Evolutionary conservation across 257 asterid genomes (phyloP), one percentile per base, ranked within the genome.

Genomic region (Cynanchum wilfordii): DNA sequence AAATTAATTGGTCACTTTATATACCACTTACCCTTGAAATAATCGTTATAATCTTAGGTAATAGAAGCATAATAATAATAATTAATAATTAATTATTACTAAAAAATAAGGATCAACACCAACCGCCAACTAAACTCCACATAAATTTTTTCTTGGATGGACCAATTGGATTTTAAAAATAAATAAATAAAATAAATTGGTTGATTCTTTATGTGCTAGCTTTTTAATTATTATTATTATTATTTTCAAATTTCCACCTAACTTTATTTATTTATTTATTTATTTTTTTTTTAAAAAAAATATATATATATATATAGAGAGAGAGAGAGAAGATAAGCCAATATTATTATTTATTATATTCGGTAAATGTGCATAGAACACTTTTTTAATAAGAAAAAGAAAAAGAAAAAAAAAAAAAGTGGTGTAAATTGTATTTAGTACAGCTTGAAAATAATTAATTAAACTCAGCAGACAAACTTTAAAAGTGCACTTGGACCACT

Each of bases 401-500:
- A 45, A 49, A 49, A n/a, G 4, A 30, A 19, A 49, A 15, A 3
- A 73, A 12, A 20, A 74, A 38, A 19, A 22, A 12, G 4, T 4
- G 1, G 2, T 40, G 4, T 56, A 17, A 57, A 42, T 71, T 52
- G 60, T 22, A 71, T 12, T 17, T 13, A 6, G 36, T 22, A 66
- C 20, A 38, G 4, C 36, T 58, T 4, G 47, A 30, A 51, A 62
- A 29, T 62, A 30, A 7, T 62, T 30, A 30, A 16, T 20, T 62
- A 62, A 62, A 29, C 10, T 47, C 7, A 19, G 30, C 19, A 49
- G 25, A 50, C 70, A 62, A 12, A 40, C 29, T 69, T 19, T 70
- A n/a, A 56, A 70, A 49, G 36, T 44, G 27, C n/a, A 5, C 38
- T 70, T 70, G 74, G 76, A 72, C 68, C 73, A 69, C 66, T 55